A percentile compares a stretch with the other conserved stretches of the same genome.
Evolutionary conservation across 768 basidiomycete genomes (phyloP).

Genomic region (Naganishia vaughanmartiniae): DNA sequence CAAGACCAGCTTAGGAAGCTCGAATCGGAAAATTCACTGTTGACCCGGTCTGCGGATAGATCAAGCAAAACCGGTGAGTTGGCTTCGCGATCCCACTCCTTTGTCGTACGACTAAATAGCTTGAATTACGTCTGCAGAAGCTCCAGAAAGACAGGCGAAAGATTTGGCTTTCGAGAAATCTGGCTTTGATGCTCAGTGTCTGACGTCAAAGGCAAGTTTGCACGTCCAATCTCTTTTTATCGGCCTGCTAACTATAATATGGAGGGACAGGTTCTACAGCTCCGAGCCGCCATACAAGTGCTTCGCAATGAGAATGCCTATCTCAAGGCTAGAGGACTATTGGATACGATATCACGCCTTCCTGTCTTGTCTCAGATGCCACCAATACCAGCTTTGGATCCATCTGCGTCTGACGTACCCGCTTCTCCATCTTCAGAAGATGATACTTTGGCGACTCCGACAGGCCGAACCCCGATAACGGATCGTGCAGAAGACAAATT

Average conservation of each 20-base stretch:
- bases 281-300: slow-evolving; percentile 87
- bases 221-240: background rate
- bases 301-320: slow-evolving; percentile 90
- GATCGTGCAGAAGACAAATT: slow-evolving; percentile 72
- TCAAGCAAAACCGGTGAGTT: slow-evolving; percentile 5
- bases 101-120: background rate
- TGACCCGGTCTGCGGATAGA: slow-evolving; percentile 59
- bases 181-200: background rate
- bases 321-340: slow-evolving; percentile 86
- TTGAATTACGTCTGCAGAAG: background rate
- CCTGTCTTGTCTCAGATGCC: slow-evolving; percentile 60
- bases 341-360: slow-evolving; percentile 73
- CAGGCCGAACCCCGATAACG: slow-evolving; percentile 57
- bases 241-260: background rate
- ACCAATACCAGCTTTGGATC: slow-evolving; percentile 47
- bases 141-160: slow-evolving; percentile 2
- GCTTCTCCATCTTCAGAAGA: slow-evolving; percentile 53
- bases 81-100: background rate
- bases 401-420: slow-evolving; percentile 64
- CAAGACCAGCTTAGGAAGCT: slow-evolving; percentile 81
- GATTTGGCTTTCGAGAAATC: slow-evolving; percentile 22
- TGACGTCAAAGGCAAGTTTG: background rate
- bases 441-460: slow-evolving; percentile 29
- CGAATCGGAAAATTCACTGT: slow-evolving; percentile 81
- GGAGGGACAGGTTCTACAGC: slow-evolving; percentile 68